Evolutionary conservation across 1,284 basidiomycete species (phyloP), one percentile per base, ranked within the genome.

Genomic region (Entoloma clypeatum): DNA sequence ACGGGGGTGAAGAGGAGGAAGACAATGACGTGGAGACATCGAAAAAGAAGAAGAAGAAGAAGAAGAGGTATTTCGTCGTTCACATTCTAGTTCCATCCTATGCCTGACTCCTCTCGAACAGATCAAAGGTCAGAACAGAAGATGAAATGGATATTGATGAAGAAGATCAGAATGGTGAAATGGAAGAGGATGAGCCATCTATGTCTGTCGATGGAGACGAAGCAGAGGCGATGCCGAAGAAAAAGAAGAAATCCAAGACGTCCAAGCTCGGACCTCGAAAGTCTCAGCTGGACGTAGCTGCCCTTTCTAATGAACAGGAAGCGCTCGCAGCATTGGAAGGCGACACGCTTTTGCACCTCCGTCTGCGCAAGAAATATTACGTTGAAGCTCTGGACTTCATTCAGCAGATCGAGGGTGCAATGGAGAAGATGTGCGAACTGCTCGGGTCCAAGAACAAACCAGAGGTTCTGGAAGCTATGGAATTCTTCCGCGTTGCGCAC

Each of bases 381-480:
- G 69, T 78, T 1, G 95, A 97, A 54, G 93, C 87, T 1, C 70
- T 97, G 30, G 72, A 68, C 41, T 98, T 98, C 62, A 94, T 98
- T 57, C 76, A 79, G 19, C 76, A 81, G 51, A 73, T 98, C 37
- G 92, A 96, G 58, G 65, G 67, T 17, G 83, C 88, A 2, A 83
- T 92, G 68, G 81, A 86, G 10, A 77, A 73, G 1, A 72, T 95
- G 32, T 76, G 77, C 36, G 78, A 89, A 53, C 65, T 99, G 4
- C 74, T 98, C 25, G 92, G 90, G 1, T 92, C 88, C 25, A 97
- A 84, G 39, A 92, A 82, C 68, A 97, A 96, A 62, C 75, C 88
- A 3, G 95, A 99, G 59, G 95, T 96, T 0, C 70, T 98, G 47
- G 95, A 98, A 62, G 78, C 89, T 7, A 98, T 99, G 71, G 88